Conservation (phyloP, 768 basidiomycete genomes). For the Lactarius indigo region DNA sequence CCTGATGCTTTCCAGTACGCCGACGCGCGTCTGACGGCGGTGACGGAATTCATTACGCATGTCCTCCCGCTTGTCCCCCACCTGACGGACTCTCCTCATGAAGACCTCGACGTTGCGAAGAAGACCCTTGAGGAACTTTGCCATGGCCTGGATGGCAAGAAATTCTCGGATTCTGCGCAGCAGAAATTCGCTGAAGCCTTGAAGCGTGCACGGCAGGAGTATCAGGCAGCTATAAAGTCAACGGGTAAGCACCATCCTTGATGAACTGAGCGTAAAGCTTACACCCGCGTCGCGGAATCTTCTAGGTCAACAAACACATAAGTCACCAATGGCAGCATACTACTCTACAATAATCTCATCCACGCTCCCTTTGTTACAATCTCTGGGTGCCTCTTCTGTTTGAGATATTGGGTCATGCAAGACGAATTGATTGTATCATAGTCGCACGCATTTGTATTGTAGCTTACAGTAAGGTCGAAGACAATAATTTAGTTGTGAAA, state of each 20-base stretch:
- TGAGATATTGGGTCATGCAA: neutral
- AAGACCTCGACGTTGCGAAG: slow-evolving; percentile 6
- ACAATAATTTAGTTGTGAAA: no score
- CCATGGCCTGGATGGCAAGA: neutral
- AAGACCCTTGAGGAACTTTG: slow-evolving; percentile 6
- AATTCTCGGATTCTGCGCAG: slow-evolving; percentile 4
- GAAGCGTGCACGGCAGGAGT: neutral
- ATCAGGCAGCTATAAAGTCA: neutral
- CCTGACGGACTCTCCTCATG: neutral
- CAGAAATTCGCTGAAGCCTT: neutral
- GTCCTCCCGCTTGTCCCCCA: neutral
- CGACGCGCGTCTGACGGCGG: neutral
- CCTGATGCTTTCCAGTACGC: neutral
- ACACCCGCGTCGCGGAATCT: neutral
- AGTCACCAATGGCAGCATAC: neutral
- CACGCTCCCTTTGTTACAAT: neutral
- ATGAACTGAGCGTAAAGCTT: neutral
- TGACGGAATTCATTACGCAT: slow-evolving; percentile 1
- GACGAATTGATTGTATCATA: neutral
- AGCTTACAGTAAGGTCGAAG: neutral
- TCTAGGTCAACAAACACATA: neutral
- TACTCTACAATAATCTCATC: slow-evolving; percentile 5
- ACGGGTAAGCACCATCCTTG: neutral
- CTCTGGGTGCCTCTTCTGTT: neutral
- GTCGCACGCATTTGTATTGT: neutral